Conservation (phyloP, 1,284 basidiomycete genomes). For the Puccinia polysora region DNA sequence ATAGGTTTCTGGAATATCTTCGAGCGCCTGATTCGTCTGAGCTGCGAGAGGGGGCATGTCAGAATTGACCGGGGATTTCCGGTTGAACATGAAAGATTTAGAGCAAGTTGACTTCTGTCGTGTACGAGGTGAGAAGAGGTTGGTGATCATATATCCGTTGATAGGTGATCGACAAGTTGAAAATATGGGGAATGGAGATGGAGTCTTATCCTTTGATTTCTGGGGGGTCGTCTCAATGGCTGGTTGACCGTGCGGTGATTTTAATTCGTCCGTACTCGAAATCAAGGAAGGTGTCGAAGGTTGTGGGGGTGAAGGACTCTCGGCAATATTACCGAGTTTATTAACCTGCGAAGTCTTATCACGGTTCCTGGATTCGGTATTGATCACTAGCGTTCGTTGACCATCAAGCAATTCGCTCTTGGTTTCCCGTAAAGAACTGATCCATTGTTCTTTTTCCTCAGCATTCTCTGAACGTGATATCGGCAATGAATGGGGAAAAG, state of each 20-base stretch:
- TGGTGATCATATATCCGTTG: neutral
- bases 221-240: conserved; percentile 27
- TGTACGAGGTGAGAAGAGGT: conserved; percentile 8
- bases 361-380: conserved; percentile 66
- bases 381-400: conserved; percentile 49
- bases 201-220: conserved; percentile 4
- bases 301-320: conserved; percentile 48
- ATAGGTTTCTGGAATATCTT: conserved; percentile 17
- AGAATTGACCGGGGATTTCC: conserved; percentile 2
- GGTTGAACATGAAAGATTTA: conserved; percentile 15
- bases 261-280: conserved; percentile 5
- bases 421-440: conserved; percentile 64
- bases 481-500: conserved; percentile 13
- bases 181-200: conserved; percentile 2
- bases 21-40: conserved; percentile 15
- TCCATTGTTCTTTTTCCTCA: conserved; percentile 67
- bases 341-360: conserved; percentile 67
- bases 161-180: conserved; percentile 9
- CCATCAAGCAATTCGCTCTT: conserved; percentile 63
- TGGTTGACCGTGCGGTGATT: conserved; percentile 1
- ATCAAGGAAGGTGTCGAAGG: conserved; percentile 51
- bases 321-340: conserved; percentile 58
- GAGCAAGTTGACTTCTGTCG: neutral
- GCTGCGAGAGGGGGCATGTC: conserved; percentile 2
- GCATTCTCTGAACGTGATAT: conserved; percentile 56